Evolutionary conservation across 2,329 filamentous ascomycete genomes (phyloP), one percentile per base, ranked within the genome.

Genomic region (Ophiostoma sp.): DNA sequence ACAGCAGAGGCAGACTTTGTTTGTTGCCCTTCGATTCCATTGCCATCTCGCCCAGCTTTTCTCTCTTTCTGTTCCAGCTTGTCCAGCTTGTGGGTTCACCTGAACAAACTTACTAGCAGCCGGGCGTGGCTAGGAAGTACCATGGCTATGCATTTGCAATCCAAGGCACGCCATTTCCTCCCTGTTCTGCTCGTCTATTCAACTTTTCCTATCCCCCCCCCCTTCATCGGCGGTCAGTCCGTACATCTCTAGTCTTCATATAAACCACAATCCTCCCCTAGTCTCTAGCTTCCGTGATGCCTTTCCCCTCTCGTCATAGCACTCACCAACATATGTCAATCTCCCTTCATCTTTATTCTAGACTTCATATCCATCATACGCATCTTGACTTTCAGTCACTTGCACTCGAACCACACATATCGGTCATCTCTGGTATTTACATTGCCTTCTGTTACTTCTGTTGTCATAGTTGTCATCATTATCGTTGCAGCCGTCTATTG

Each of bases 281-380:
- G 59, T 57, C 31, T n/a, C 22, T 64, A 42, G 39, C 39, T 36
- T 71, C 69, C 45, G 48, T 45, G 70, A 55, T 57, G 48, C 70
- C n/a, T 42, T 28, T 66, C n/a, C 31, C 15, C 45, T 42, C 59
- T 39, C 3, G 42, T 39, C 39, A 39, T 22, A 64, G 42, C 28
- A 9, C 8, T 11, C 36, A 42, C 3, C 52, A 31, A 33, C 22
- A 19, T 31, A 64, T 12, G 22, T 59, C 28, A 25, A 39, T 12
- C 6, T 36, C 17, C 2, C 17, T 28, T 17, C 25, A n/a, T 48
- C 31, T 48, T 48, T 39, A 59, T 28, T 12, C 15, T 6, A n/a
- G 4, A 22, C 8, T 8, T 48, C 22, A 5, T 42, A 42, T 22
- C 68, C 28, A 50, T 22, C 19, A 39, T 15, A 63, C 19, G 33